These are phyloP conservation scores for Talaromyces sp. DNA, from an alignment of 2,329 filamentous ascomycete species.

Conservation along the genomic window DNA sequence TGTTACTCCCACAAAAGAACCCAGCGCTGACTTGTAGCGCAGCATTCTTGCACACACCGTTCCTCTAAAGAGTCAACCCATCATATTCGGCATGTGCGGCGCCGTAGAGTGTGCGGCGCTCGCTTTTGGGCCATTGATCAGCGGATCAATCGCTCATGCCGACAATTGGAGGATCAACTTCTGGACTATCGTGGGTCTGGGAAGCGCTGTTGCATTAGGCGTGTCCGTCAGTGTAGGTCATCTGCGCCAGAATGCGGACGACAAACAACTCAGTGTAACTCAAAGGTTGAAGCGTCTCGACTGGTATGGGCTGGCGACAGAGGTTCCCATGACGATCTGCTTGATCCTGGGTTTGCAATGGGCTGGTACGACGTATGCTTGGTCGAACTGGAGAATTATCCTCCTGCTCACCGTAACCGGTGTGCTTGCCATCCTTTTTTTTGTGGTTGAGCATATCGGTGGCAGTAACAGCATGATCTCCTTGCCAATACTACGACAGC, in stretches of 20 bases:
- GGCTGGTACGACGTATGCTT: constrained; percentile 35
- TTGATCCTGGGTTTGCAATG: constrained; percentile 47
- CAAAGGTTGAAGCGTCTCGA: constrained; percentile 9
- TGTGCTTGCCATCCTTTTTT: constrained; percentile 33
- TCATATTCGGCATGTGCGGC: not conserved
- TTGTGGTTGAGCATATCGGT: constrained; percentile 31
- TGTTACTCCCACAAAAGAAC: not conserved
- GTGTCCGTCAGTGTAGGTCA: not conserved
- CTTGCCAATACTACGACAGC: constrained; percentile 44
- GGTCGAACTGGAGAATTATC: constrained; percentile 39
- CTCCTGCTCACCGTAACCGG: constrained; percentile 42
- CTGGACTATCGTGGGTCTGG: constrained; percentile 8
- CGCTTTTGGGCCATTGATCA: constrained; percentile 14
- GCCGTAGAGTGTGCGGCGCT: constrained; percentile 11
- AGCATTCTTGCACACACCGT: not conserved
- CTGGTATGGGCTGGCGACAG: not conserved
- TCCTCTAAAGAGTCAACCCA: constrained; percentile 5
- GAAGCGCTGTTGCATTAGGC: constrained; percentile 2
- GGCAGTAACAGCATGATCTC: constrained; percentile 44
- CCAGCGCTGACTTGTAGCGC: not conserved
- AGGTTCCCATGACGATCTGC: constrained; percentile 34
- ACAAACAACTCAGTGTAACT: not conserved
- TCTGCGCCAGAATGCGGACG: constrained; percentile 1
- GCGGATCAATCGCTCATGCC: constrained; percentile 6
- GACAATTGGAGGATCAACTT: constrained; percentile 12